phyloP scores from a whole-genome alignment of 768 basidiomycete genomes.

The Lepiota brunneoincarnata region DNA sequence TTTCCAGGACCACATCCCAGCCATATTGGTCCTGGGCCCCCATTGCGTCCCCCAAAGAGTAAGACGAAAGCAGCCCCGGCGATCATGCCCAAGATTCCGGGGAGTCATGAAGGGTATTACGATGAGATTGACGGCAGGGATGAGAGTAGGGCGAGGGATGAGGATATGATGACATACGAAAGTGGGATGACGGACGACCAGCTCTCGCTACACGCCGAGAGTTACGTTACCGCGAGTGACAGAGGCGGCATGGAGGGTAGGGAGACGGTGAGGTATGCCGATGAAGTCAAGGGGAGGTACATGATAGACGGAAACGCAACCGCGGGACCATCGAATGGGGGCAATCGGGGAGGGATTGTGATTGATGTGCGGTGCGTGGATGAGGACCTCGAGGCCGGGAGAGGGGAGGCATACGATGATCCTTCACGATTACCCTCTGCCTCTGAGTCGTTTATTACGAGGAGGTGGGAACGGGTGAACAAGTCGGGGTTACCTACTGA shows the following conservation, averaged over 20 bases:
- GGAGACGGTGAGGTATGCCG: slow-evolving; percentile 6
- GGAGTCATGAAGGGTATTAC: slow-evolving; percentile 33
- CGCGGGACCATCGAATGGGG: slow-evolving; percentile 1
- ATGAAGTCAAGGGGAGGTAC: background rate
- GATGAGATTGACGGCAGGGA: slow-evolving; percentile 19
- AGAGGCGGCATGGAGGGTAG: slow-evolving; percentile 1
- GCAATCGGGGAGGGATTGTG: background rate
- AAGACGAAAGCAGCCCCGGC: slow-evolving; percentile 20
- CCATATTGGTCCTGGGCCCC: slow-evolving; percentile 22
- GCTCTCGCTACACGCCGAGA: slow-evolving; percentile 49
- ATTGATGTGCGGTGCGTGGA: background rate
- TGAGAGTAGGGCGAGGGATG: slow-evolving; percentile 27
- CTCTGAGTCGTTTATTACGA: slow-evolving; percentile 50
- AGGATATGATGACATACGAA: slow-evolving; percentile 14
- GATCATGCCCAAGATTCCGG: slow-evolving; percentile 39
- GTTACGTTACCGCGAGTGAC: slow-evolving; percentile 48
- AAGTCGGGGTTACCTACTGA: slow-evolving; percentile 17
- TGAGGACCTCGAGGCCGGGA: slow-evolving; percentile 12
- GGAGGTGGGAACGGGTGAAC: slow-evolving; percentile 47
- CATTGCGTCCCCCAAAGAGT: slow-evolving; percentile 24
- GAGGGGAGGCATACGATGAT: background rate
- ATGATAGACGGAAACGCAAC: background rate
- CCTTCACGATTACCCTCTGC: slow-evolving; percentile 25
- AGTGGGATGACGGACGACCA: slow-evolving; percentile 1
- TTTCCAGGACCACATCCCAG: slow-evolving; percentile 42